Conservation (phyloP, 2,329 filamentous ascomycete genomes). For the Neopestalotiopsis sp. region DNA sequence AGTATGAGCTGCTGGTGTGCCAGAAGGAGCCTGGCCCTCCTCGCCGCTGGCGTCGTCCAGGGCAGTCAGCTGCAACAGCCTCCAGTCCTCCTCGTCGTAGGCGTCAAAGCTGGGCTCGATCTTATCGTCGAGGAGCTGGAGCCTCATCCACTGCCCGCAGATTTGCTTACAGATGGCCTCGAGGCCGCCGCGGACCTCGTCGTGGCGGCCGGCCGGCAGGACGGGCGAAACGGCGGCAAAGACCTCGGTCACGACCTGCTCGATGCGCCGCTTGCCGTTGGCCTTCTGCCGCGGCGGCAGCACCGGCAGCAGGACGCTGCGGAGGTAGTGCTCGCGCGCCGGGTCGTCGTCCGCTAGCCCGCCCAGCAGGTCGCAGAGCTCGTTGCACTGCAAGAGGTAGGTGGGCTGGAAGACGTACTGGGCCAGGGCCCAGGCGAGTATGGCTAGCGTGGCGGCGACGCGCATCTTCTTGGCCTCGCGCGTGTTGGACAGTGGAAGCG, state of each 20-base stretch:
- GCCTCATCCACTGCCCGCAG: constrained; percentile 39
- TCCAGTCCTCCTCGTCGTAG: constrained; percentile 19
- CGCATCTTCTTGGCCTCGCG: constrained; percentile 43
- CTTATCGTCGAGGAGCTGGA: constrained; percentile 39
- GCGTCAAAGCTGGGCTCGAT: constrained; percentile 36
- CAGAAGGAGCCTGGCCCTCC: no score
- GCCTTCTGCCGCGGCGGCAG: constrained; percentile 36
- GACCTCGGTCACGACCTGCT: constrained; percentile 41
- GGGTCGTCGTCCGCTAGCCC: constrained; percentile 37
- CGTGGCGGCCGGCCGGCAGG: constrained; percentile 37
- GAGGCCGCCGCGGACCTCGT: constrained; percentile 36
- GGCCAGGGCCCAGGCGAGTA: constrained; percentile 39
- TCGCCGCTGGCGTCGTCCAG: no score
- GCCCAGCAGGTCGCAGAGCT: constrained; percentile 37
- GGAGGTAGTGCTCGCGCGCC: constrained; percentile 36
- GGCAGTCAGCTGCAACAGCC: background rate
- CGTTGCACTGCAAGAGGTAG: constrained; percentile 38
- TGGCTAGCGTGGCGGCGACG: constrained; percentile 39
- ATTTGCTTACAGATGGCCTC: constrained; percentile 35
- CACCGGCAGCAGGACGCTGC: constrained; percentile 36
- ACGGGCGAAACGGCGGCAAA: constrained; percentile 41
- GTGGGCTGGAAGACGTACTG: constrained; percentile 41
- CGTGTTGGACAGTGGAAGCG: constrained; percentile 41
- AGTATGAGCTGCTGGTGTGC: background rate
- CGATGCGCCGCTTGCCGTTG: constrained; percentile 33